Evolutionary conservation across 139 green algal species (phyloP).

Genomic region (Haematococcus lacustris): DNA sequence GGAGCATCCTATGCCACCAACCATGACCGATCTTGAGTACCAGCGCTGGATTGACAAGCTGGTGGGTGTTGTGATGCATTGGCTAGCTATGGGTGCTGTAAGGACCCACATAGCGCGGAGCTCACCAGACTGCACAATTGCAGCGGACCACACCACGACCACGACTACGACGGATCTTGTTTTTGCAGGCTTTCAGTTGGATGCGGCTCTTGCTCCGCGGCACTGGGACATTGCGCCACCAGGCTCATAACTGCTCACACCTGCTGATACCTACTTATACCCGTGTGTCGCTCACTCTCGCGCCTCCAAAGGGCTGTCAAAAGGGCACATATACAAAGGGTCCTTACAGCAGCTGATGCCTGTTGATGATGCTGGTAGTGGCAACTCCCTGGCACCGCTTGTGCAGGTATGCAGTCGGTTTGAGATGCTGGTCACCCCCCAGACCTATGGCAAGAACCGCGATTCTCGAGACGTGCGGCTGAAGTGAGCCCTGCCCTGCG

Average conservation of each 20-base stretch:
- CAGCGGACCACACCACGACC: not conserved
- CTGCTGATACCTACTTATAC: not conserved
- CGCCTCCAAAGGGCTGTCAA: no score
- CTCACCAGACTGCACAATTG: not conserved
- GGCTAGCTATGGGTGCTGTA: not conserved
- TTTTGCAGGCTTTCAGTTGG: not conserved
- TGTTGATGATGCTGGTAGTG: no score
- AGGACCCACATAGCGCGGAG: not conserved
- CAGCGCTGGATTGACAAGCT: constrained; percentile 8
- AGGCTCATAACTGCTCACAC: not conserved
- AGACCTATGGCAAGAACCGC: constrained; percentile 34
- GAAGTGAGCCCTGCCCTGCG: no score
- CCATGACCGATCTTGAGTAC: constrained; percentile 27
- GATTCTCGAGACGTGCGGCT: constrained; percentile 27
- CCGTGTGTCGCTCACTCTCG: no score
- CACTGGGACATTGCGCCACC: not conserved
- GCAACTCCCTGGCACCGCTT: no score
- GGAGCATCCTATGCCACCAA: constrained; percentile 32
- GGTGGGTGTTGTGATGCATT: not conserved
- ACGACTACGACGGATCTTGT: not conserved
- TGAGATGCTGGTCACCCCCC: constrained; percentile 36
- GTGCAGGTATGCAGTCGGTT: constrained; percentile 19
- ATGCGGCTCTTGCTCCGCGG: not conserved
- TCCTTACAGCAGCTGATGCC: no score
- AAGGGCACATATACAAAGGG: no score